Percentiles rank a stretch among this genome's conserved stretches.
phyloP scores from a whole-genome alignment of 371 early-diverging fungal species.

The Mucor racemosus region DNA sequence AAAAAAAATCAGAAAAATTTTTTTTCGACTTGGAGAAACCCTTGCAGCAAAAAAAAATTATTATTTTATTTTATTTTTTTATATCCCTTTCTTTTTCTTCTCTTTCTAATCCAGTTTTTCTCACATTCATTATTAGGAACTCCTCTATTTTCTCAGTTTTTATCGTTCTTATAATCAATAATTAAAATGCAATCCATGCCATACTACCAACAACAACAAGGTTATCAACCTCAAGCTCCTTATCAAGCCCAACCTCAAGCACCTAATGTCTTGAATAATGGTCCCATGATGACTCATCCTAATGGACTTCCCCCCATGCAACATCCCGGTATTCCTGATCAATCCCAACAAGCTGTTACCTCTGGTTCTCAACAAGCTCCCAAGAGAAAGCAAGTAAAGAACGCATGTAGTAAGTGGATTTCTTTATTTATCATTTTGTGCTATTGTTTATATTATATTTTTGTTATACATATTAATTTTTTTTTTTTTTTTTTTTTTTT shows the following conservation, averaged over 20 bases:
- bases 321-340: constrained; percentile 33
- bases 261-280: constrained; percentile 24
- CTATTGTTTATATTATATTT: constrained; percentile 11
- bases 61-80: constrained; percentile 18
- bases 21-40: constrained; percentile 1
- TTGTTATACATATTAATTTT: constrained; percentile 6
- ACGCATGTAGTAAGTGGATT: constrained; percentile 53
- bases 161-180: constrained; percentile 1
- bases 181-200: constrained; percentile 43
- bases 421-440: constrained; percentile 1
- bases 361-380: constrained; percentile 24
- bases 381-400: constrained; percentile 56
- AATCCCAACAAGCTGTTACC: constrained; percentile 17
- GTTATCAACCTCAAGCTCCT: constrained; percentile 37
- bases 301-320: constrained; percentile 43
- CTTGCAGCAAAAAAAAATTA: constrained; percentile 15
- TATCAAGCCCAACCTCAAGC: constrained; percentile 29
- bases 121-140: constrained; percentile 15
- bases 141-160: constrained; percentile 22
- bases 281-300: constrained; percentile 26
- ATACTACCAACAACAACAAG: constrained; percentile 41
- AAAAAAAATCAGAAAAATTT: constrained; percentile 18
- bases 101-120: constrained; percentile 9
- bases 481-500: constrained; percentile 12
- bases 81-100: constrained; percentile 14